Conservation (phyloP, 345 rosid species). For the Noccaea bulbosa region DNA sequence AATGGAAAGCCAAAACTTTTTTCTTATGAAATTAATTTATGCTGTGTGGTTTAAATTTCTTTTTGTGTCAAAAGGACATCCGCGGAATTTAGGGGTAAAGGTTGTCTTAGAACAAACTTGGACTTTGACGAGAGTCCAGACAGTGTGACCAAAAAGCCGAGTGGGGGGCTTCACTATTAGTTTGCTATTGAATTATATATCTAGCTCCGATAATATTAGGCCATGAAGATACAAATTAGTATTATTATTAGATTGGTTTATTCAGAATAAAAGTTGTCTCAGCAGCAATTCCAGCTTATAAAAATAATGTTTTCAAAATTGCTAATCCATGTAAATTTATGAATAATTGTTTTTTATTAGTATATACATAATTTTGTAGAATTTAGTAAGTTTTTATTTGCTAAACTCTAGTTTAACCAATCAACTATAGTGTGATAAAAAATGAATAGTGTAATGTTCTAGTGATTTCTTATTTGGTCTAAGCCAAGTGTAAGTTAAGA, state of each 20-base stretch:
- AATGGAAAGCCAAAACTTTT: constrained; percentile 38
- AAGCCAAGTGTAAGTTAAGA: not conserved
- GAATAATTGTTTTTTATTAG: not conserved
- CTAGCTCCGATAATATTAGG: not conserved
- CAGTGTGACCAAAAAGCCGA: constrained; percentile 38
- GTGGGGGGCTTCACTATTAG: constrained; percentile 35
- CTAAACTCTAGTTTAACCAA: not conserved
- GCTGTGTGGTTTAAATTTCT: not conserved
- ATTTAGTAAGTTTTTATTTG: not conserved
- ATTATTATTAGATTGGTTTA: not conserved
- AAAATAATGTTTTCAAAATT: not conserved
- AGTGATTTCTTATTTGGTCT: not conserved
- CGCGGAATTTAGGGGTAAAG: constrained; percentile 73
- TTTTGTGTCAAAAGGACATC: constrained; percentile 45
- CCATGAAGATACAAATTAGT: constrained; percentile 20
- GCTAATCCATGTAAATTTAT: not conserved
- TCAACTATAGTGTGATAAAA: not conserved
- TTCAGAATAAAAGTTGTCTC: not conserved
- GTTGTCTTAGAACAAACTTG: constrained; percentile 49
- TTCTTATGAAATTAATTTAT: constrained; percentile 25
- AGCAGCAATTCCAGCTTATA: not conserved
- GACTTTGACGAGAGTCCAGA: constrained; percentile 62
- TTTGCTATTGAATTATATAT: constrained; percentile 25
- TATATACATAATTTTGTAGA: not conserved
- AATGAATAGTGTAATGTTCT: not conserved